A percentile compares a stretch with the other conserved stretches of the same genome.
Conservation (phyloP, 805 yeast species). For the Hanseniaspora lindneri region DNA sequence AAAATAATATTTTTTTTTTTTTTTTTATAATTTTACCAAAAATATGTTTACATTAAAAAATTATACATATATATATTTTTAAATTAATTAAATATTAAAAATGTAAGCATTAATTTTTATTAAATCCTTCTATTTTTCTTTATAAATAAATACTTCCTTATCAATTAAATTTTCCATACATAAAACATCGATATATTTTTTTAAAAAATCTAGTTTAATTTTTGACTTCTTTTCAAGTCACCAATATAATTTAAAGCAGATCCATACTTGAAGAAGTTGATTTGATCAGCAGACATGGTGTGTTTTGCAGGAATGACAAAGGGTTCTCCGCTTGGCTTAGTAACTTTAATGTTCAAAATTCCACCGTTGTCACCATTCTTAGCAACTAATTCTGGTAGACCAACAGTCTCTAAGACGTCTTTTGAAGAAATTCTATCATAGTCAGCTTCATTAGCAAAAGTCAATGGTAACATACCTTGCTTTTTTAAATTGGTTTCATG, state of each 20-base stretch:
- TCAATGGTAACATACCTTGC: conserved; percentile 93
- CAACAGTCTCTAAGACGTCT: conserved; percentile 65
- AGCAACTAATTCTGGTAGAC: conserved; percentile 61
- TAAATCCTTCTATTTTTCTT: background rate
- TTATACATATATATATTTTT: background rate
- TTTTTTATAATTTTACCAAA: background rate
- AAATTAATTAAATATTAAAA: background rate
- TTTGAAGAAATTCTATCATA: conserved; percentile 71
- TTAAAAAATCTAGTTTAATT: background rate
- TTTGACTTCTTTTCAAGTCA: conserved; percentile 32
- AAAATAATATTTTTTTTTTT: background rate
- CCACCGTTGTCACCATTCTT: conserved; percentile 88
- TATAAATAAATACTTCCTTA: no score
- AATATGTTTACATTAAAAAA: background rate
- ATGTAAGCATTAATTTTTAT: no score
- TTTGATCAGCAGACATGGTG: conserved; percentile 93
- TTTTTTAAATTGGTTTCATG: conserved; percentile 97
- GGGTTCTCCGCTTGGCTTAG: conserved; percentile 58
- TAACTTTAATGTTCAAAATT: conserved; percentile 52
- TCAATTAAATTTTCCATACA: no score
- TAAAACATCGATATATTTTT: no score
- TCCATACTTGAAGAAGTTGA: conserved; percentile 93
- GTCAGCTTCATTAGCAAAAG: conserved; percentile 81
- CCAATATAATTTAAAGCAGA: conserved; percentile 92
- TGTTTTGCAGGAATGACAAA: conserved; percentile 71